Base-by-base conservation (phyloP, 2,329 filamentous ascomycete genomes). In the Verticillium isaacii region DNA sequence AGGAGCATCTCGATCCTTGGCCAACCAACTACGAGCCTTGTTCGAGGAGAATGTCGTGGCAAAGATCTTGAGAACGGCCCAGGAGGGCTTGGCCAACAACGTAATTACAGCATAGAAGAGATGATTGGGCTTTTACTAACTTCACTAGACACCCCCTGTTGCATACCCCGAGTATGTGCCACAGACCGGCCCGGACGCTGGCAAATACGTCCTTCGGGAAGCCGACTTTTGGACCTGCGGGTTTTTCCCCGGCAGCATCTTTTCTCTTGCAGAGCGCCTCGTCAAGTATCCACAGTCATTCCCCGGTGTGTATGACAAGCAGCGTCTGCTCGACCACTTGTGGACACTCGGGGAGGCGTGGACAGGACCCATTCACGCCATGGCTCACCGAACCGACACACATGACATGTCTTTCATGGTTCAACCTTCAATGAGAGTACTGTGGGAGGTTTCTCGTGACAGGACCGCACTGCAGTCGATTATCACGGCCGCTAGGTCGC, bases 381-480 rank as follows among this genome's bases (percentile, higher is more conserved):
- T 73, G 64, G 71, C 73, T 19, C 68, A 64, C 63, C 75, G 78
- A 5, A 82, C 74, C 4, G 80, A 83, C 60, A 85, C 82, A 0
- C 82, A 85, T 60, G 82, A 85, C 57, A 77, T 85, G 71, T 80
- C 78, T 0, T 85, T 85, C 64, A 83, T 85, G 65, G 78, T 84
- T 3, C 76, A 80, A 25, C 81, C 81, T 0, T 78, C 78, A 1
- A 71, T 82, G 59, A 78, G 78, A 41, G 77, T 77, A 15, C 74
- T 79, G 4, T 84, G 80, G 78, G 78, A 82, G 41, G 69, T 82
- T 6, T 73, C 75, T 0, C 72, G 74, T 0, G 75, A 80, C 52
- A 56, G 64, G 2, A 61, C 71, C 25, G 78, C 77, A 32, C 65
- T 80, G 0, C 67, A 75, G 1, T 73, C 74, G 12, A 72, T 83